Evolutionary conservation across 1,139 yeast species (phyloP).

Genomic region (Debaryomyces coudertii): DNA sequence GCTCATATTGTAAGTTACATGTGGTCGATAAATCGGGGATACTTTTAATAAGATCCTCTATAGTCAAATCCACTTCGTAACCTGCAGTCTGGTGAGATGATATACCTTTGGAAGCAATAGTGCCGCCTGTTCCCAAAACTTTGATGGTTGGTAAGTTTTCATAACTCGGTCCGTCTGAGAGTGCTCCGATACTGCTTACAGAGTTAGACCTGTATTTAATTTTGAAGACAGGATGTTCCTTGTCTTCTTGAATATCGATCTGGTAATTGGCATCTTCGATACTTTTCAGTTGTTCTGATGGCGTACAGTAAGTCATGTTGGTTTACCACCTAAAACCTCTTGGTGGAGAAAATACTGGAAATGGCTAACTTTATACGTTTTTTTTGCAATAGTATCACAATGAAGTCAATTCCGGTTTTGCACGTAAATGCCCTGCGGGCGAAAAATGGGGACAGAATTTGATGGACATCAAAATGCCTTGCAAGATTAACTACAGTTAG

Average conservation of each 20-base stretch:
- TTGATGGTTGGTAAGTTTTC: constrained; percentile 47
- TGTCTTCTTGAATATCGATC: constrained; percentile 22
- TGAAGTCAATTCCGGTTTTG: constrained; percentile 1
- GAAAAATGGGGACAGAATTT: constrained; percentile 1
- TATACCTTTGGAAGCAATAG: constrained; percentile 68
- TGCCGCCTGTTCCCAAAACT: constrained; percentile 73
- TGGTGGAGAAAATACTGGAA: neutral
- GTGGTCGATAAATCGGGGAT: constrained; percentile 65
- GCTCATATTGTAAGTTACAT: constrained; percentile 65
- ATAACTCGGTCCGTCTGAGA: constrained; percentile 16
- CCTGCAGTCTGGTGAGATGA: constrained; percentile 65
- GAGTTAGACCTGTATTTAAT: constrained; percentile 29
- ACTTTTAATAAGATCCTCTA: constrained; percentile 58
- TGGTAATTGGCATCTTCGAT: constrained; percentile 9
- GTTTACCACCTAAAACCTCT: neutral
- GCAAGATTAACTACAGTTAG: neutral
- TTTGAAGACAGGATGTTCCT: constrained; percentile 25
- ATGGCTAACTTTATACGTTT: neutral
- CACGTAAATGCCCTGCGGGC: constrained; percentile 1
- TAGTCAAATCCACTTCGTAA: constrained; percentile 65
- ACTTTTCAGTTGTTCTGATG: neutral
- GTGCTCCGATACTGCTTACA: constrained; percentile 16
- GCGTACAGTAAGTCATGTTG: neutral
- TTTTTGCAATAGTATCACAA: constrained; percentile 3
- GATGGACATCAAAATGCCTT: constrained; percentile 5